phyloP scores from a whole-genome alignment of 345 rosid species.

The Eucalyptus urophylla region DNA sequence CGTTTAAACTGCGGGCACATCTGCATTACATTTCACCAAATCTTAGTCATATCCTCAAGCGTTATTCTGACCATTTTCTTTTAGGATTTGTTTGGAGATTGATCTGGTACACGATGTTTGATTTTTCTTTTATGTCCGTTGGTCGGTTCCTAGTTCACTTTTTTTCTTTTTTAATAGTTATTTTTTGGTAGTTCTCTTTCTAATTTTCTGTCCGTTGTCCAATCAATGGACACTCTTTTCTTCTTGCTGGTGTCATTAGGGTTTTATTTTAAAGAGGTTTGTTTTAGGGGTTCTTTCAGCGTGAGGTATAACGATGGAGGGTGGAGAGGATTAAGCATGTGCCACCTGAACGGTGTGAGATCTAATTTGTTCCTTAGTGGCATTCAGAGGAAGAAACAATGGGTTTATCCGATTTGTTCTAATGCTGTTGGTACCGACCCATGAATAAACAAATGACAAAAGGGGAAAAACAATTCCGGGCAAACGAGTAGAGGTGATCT shows the following conservation, averaged over 20 bases:
- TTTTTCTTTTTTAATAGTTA: not conserved
- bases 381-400: not conserved
- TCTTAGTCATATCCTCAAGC: not conserved
- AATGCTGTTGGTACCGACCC: not conserved
- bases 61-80: not conserved
- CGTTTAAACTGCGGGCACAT: slow-evolving; percentile 4
- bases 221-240: not conserved
- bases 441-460: not conserved
- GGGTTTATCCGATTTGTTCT: not conserved
- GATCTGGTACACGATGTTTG: not conserved
- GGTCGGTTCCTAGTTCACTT: not conserved
- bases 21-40: not conserved
- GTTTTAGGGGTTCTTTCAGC: slow-evolving; percentile 30
- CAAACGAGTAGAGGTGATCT: not conserved
- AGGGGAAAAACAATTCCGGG: not conserved
- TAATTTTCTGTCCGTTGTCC: not conserved
- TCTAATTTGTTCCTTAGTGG: not conserved
- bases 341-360: slow-evolving; percentile 11
- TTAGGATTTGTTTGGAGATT: not conserved
- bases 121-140: not conserved
- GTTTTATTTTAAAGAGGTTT: not conserved
- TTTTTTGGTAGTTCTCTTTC: not conserved
- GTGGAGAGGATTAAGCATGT: not conserved
- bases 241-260: not conserved
- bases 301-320: slow-evolving; percentile 1